phyloP scores from a whole-genome alignment of 1,139 yeast genomes.

The Debaryomyces nepalensis region DNA sequence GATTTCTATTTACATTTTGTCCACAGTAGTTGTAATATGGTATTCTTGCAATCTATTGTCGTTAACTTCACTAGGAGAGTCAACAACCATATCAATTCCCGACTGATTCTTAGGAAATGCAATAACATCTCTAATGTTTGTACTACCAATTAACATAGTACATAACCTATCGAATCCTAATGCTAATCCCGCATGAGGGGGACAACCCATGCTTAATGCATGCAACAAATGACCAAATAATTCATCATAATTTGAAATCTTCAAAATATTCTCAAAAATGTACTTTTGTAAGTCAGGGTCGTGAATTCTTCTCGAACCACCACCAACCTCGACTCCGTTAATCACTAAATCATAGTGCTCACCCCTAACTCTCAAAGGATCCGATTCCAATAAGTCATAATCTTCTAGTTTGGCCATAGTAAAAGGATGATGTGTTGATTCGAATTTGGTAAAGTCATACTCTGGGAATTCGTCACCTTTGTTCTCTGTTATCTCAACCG shows the following conservation, averaged over 20 bases:
- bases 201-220: slow-evolving; percentile 90
- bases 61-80: slow-evolving; percentile 74
- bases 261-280: slow-evolving; percentile 61
- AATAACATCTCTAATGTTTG: slow-evolving; percentile 86
- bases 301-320: slow-evolving; percentile 95
- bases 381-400: slow-evolving; percentile 54
- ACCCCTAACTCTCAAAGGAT: slow-evolving; percentile 77
- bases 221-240: slow-evolving; percentile 86
- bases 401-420: slow-evolving; percentile 85
- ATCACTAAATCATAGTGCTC: slow-evolving; percentile 93
- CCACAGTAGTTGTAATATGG: slow-evolving; percentile 33
- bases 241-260: slow-evolving; percentile 57
- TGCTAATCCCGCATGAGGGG: slow-evolving; percentile 98
- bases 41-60: slow-evolving; percentile 55
- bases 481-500: slow-evolving; percentile 54
- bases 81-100: slow-evolving; percentile 87
- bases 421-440: slow-evolving; percentile 94
- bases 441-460: slow-evolving; percentile 53
- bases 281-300: slow-evolving; percentile 76
- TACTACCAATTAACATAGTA: slow-evolving; percentile 80
- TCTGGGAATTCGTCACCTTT: slow-evolving; percentile 55
- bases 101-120: slow-evolving; percentile 94
- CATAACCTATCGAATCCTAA: slow-evolving; percentile 92
- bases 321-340: slow-evolving; percentile 96
- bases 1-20: slow-evolving; percentile 12